Conservation (phyloP, 2,329 filamentous ascomycete species). For the Ceratocystis papillata region DNA sequence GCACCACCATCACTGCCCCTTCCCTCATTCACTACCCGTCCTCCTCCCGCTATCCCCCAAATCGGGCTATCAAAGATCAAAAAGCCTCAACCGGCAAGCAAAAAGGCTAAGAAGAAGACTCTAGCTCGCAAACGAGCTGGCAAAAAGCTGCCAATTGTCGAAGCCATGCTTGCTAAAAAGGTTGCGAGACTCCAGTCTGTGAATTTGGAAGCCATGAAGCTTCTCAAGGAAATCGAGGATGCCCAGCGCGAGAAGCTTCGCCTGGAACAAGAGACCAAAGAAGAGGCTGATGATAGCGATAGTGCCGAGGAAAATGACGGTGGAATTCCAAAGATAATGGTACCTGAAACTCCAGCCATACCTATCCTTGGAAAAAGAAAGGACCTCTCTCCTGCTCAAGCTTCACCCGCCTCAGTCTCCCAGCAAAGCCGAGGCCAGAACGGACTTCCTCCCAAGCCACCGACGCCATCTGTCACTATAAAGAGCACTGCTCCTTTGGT, state of each 20-base stretch:
- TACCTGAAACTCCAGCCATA: background rate
- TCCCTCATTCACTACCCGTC: slow-evolving; percentile 1
- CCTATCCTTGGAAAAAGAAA: slow-evolving; percentile 1
- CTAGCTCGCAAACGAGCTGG: slow-evolving; percentile 27
- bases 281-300: background rate
- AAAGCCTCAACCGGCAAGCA: background rate
- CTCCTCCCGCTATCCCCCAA: background rate
- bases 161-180: slow-evolving; percentile 30
- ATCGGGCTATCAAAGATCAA: slow-evolving; percentile 1
- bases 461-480: background rate
- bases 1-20: background rate
- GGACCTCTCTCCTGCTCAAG: background rate
- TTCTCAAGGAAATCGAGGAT: slow-evolving; percentile 23
- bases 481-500: too few relatives aligned
- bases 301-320: slow-evolving; percentile 2
- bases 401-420: slow-evolving; percentile 9
- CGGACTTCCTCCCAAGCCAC: background rate
- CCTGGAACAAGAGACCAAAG: slow-evolving; percentile 1
- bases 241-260: slow-evolving; percentile 13
- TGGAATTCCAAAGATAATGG: background rate
- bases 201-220: slow-evolving; percentile 19
- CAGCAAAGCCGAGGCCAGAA: background rate
- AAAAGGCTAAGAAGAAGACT: slow-evolving; percentile 1
- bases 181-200: slow-evolving; percentile 19
- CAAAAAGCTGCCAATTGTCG: slow-evolving; percentile 29